A percentile compares a stretch with the other conserved stretches of the same genome.
Evolutionary conservation across 192 early-diverging fungal genomes (phyloP).

Genomic region (Backusella liffmaniae): DNA sequence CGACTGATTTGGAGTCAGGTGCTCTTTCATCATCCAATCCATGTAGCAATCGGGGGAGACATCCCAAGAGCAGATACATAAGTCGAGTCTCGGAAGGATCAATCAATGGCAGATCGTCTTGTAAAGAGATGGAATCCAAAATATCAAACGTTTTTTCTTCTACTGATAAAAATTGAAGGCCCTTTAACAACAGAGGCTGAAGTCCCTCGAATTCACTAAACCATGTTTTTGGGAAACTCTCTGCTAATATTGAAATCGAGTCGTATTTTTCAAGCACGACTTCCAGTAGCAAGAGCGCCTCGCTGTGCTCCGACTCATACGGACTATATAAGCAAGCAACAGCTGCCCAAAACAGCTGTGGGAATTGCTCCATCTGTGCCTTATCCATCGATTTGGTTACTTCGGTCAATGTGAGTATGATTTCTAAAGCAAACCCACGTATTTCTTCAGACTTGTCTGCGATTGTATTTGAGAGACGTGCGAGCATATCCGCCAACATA

Average conservation of each 20-base stretch:
- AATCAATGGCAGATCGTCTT: conserved; percentile 59
- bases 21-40: conserved; percentile 56
- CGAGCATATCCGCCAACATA: conserved; percentile 77
- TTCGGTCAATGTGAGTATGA: conserved; percentile 64
- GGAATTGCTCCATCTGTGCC: conserved; percentile 60
- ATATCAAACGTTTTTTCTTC: conserved; percentile 58
- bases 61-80: conserved; percentile 66
- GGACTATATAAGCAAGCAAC: conserved; percentile 71
- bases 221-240: conserved; percentile 75
- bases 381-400: conserved; percentile 58
- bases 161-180: conserved; percentile 56
- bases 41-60: conserved; percentile 67
- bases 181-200: conserved; percentile 70
- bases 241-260: conserved; percentile 47
- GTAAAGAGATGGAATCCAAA: conserved; percentile 53
- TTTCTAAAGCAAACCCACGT: conserved; percentile 80
- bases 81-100: conserved; percentile 56
- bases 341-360: conserved; percentile 81
- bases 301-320: conserved; percentile 74
- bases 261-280: conserved; percentile 56
- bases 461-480: conserved; percentile 73
- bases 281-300: conserved; percentile 66
- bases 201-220: conserved; percentile 70
- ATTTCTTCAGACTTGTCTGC: conserved; percentile 74
- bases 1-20: conserved; percentile 43